These are phyloP conservation scores for Teratosphaeria epicoccoides DNA, from an alignment of 2,329 filamentous ascomycete species.

Conservation along the genomic window DNA sequence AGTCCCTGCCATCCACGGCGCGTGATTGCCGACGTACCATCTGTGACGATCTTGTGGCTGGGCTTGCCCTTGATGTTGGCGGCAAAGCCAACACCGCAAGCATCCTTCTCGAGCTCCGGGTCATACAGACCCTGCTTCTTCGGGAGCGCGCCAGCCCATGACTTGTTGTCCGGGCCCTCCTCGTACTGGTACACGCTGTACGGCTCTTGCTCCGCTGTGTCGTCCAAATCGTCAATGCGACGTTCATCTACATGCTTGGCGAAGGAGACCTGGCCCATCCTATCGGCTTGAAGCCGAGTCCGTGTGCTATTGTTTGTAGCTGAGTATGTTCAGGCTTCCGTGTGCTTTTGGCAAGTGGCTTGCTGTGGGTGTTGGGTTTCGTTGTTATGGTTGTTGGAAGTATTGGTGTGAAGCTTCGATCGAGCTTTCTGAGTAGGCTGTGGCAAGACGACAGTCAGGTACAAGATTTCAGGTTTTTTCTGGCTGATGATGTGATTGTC, in stretches of 20 bases:
- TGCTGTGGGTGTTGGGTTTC: not conserved
- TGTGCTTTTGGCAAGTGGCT: not conserved
- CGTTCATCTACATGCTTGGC: constrained; percentile 39
- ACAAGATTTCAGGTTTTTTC: too few relatives aligned
- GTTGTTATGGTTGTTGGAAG: not conserved
- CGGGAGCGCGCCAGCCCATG: constrained; percentile 89
- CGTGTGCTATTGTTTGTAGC: not conserved
- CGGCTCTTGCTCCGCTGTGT: constrained; percentile 35
- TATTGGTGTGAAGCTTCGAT: not conserved
- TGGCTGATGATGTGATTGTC: not conserved
- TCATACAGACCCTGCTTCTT: constrained; percentile 99
- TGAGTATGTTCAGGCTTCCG: not conserved
- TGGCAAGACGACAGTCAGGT: not conserved
- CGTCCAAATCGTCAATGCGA: constrained; percentile 33
- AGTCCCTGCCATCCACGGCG: constrained; percentile 11
- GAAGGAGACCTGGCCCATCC: constrained; percentile 45
- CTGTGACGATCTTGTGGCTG: constrained; percentile 97
- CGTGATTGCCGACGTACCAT: constrained; percentile 57
- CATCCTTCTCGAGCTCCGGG: constrained; percentile 94
- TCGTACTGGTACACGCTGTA: constrained; percentile 53
- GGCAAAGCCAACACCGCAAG: constrained; percentile 97
- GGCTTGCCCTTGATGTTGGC: constrained; percentile 96
- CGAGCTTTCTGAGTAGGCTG: not conserved
- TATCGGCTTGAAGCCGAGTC: constrained; percentile 42
- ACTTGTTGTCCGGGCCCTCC: constrained; percentile 65